Base-by-base conservation (phyloP, 345 rosid genomes). In the Alliaria petiolata region DNA sequence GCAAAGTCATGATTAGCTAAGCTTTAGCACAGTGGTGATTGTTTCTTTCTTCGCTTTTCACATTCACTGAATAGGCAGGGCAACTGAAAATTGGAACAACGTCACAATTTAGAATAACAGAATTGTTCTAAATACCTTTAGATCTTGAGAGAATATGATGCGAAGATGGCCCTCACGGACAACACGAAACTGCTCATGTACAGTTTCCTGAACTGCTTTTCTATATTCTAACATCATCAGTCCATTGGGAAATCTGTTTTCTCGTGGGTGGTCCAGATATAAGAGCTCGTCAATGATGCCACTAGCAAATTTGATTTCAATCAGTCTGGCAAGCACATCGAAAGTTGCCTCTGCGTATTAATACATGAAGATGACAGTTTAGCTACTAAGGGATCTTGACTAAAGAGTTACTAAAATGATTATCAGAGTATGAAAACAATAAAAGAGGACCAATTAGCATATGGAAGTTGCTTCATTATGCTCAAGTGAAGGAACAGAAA, bases 91-190 rank as follows among this genome's bases (percentile, higher is more conserved):
- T 0, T 50, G 33, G 10, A 52, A 28, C 11, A 26, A 26, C 10
- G 11, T 33, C 43, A 54, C n/a, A 44, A 26, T 31, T 52, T 61
- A 0, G 12, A 33, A 11, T 33, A 65, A 76, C 16, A 34, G 59
- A 17, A 52, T n/a, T n/a, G n/a, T n/a, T n/a, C n/a, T n/a, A 10
- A 14, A 20, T 56, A 95, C 99, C 99, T 95, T 95, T 71, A 95
- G 73, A 56, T 91, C 99, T 31, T 84, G 89, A 42, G 95, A 83
- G 65, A 95, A 95, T 74, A 88, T 79, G 76, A 95, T 82, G 43
- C 99, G 93, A 62, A 95, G 95, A 77, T 85, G 89, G 66, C 99
- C 99, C 84, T 95, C 97, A 66, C 93, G 96, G 72, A 95, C 96
- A 67, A 95, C 96, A 66, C 97, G 97, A 67, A 95, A 96, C 76